Base-by-base conservation (phyloP, 352 stramenopile genomes). In the Phytophthora macrochlamydospora region DNA sequence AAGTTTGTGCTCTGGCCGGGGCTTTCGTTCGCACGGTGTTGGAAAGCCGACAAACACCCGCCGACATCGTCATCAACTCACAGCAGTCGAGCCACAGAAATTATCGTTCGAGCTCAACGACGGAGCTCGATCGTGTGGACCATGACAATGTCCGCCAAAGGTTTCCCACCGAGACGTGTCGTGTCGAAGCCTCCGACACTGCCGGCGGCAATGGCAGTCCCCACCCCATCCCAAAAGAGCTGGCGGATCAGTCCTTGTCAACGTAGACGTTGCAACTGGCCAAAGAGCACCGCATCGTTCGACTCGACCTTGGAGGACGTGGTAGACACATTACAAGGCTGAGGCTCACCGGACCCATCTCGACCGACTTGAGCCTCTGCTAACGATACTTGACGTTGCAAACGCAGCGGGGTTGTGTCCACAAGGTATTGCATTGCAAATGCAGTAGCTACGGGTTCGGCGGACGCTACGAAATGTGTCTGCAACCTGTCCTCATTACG, bases 71-170 rank as follows among this genome's bases (percentile, higher is more conserved):
- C 38, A 3, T 12, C 4, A 14, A 24, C 11, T 45, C 4, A 24
- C 37, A 7, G 8, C 13, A 45, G 4, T 4, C 38, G 58, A 40
- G 59, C 48, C 59, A 60, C 53, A 68, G 56, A 29, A 28, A 56
- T 64, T 49, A 24, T 42, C 55, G 32, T 38, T 56, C n/a, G 28
- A 49, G 45, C 13, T 62, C 30, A 24, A 57, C 64, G 62, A 69
- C 12, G 37, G 4, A 40, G 35, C 6, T 24, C 18, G 18, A 24
- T 24, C 18, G 18, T 24, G 18, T 24, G 18, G 18, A 24, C 18
- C 18, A 24, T 24, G 18, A 24, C 0, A 24, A 24, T 24, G 18
- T 24, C 18, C 18, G 18, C 18, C 18, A 24, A 24, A 24, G 18
- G 18, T 24, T 24, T 24, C 18, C 18, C 18, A 24, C 18, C 18